Evolutionary conservation across 1,139 yeast species (phyloP).

Genomic region (Blastobotrys persicus): DNA sequence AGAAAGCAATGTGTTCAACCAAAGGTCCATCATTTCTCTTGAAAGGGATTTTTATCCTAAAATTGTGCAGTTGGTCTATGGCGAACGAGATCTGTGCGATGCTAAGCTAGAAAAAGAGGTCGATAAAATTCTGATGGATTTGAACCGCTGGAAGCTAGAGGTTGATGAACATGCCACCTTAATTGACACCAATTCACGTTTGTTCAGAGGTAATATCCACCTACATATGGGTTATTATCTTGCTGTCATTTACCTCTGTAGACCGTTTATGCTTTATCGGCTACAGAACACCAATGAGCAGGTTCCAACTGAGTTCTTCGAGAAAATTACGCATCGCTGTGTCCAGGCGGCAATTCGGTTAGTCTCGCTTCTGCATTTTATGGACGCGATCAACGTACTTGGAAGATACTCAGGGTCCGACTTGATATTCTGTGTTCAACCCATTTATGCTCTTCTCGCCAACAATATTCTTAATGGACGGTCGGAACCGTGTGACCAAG

Average conservation of each 20-base stretch:
- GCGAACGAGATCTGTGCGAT: not conserved
- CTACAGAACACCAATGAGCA: not conserved
- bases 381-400: slow-evolving; percentile 7
- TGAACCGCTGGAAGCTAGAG: slow-evolving; percentile 10
- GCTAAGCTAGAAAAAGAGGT: not conserved
- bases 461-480: not conserved
- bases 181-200: slow-evolving; percentile 3
- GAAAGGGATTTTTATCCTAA: slow-evolving; percentile 7
- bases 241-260: slow-evolving; percentile 11
- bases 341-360: slow-evolving; percentile 5
- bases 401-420: slow-evolving; percentile 11
- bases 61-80: slow-evolving; percentile 5
- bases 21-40: slow-evolving; percentile 9
- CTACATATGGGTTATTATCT: slow-evolving; percentile 13
- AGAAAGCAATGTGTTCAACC: slow-evolving; percentile 10
- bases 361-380: slow-evolving; percentile 6
- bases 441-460: slow-evolving; percentile 7
- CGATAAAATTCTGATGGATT: slow-evolving; percentile 6
- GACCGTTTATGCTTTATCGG: slow-evolving; percentile 13
- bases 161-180: slow-evolving; percentile 8
- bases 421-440: slow-evolving; percentile 10
- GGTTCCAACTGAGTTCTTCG: not conserved
- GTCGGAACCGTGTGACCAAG: not conserved
- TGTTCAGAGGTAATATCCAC: slow-evolving; percentile 15
- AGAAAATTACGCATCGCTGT: slow-evolving; percentile 2